Evolutionary conservation across 495 filamentous ascomycete species (phyloP).

Genomic region (Elasticomyces elasticus): DNA sequence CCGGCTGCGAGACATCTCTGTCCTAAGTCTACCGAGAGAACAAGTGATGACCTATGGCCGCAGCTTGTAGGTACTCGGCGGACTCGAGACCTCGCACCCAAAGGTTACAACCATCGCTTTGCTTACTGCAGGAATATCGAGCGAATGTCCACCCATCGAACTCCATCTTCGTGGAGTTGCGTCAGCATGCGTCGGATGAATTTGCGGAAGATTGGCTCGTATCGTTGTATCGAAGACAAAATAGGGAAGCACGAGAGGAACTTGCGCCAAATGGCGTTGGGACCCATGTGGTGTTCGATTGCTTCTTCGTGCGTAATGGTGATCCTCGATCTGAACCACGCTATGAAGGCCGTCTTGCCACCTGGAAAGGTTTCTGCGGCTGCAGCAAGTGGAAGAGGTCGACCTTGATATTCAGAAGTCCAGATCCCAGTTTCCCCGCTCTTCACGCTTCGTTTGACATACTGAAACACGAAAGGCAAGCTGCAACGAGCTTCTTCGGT

Average conservation of each 20-base stretch:
- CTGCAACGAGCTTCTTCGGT: conserved; percentile 38
- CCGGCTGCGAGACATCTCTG: too few relatives aligned
- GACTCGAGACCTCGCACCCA: too few relatives aligned
- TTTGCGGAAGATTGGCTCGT: conserved; percentile 80
- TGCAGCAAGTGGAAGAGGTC: conserved; percentile 47
- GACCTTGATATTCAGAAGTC: conserved; percentile 47
- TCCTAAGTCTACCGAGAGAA: too few relatives aligned
- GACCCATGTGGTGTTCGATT: conserved; percentile 68
- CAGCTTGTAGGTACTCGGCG: too few relatives aligned
- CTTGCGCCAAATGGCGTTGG: conserved; percentile 68
- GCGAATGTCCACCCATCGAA: conserved; percentile 68
- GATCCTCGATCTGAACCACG: conserved; percentile 67
- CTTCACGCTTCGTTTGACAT: conserved; percentile 25
- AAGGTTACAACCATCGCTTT: too few relatives aligned
- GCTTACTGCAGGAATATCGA: conserved; percentile 47
- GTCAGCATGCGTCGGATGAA: conserved; percentile 60
- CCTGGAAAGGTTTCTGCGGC: conserved; percentile 68
- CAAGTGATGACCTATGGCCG: too few relatives aligned
- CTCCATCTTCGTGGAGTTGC: conserved; percentile 61
- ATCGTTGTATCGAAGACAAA: conserved; percentile 63
- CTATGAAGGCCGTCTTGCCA: conserved; percentile 58
- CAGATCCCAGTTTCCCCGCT: conserved; percentile 41
- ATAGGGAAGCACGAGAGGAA: conserved; percentile 62
- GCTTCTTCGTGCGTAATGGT: conserved; percentile 61
- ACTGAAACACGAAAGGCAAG: conserved; percentile 48